Base-by-base conservation (phyloP, 2,329 filamentous ascomycete species). In the Verticillium zaregamsianum region DNA sequence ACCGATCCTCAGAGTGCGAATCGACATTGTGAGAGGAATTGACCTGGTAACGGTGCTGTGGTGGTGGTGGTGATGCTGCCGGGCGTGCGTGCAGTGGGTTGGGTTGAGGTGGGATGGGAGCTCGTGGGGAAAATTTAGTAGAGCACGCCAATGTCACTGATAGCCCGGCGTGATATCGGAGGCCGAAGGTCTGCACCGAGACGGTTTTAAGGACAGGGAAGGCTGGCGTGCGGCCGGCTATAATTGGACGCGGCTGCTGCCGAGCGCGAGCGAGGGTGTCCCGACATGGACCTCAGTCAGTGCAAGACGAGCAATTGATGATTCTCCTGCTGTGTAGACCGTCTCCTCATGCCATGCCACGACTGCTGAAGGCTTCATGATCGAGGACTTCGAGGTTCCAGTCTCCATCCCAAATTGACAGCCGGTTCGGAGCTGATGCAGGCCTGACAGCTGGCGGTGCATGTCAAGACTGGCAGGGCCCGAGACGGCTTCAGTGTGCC, bases 1-100 rank as follows among this genome's bases (percentile, higher is more conserved):
- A 79, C 76, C 76, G 60, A 79, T 79, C 74, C 73, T 73, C 57
- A 78, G 74, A 35, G 76, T 78, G 67, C 76, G 77, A 63, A 77
- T 65, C 59, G 76, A 75, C 76, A 78, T 78, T 63, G 61, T 72
- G 67, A 66, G 57, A 33, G 62, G 61, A 61, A 65, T 65, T 63
- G 64, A 37, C 33, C 61, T 57, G 23, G 54, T 55, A 32, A 25
- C 54, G 6, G 23, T n/a, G 23, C 31, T 55, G 54, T 17, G 54
- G 25, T 49, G 40, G 40, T n/a, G 17, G 54, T 55, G 6, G 54
- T 55, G 54, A 25, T 55, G 25, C 15, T 33, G 54, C 9, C 25
- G 23, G 54, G 15, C 54, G 45, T 23, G 45, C n/a, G 20, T 23
- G 45, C n/a, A n/a, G 20, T 49, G 45, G 45, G 45, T 25, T 23